A percentile compares a stretch with the other conserved stretches of the same genome.
These are phyloP conservation scores for Corinectria fuckeliana DNA, from an alignment of 2,329 filamentous ascomycete genomes.

Conservation along the genomic window DNA sequence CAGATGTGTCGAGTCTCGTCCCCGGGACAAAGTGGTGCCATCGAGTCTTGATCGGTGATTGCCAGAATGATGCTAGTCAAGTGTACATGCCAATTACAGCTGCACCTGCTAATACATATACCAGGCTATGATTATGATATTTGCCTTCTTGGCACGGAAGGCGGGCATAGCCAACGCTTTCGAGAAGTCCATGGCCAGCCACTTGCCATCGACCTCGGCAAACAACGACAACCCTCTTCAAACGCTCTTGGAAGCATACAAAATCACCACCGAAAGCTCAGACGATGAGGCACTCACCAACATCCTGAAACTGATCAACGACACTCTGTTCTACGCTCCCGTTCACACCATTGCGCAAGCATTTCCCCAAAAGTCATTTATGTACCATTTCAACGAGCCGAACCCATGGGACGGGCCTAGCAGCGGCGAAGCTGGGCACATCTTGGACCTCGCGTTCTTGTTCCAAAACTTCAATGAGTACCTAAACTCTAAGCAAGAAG, in stretches of 20 bases:
- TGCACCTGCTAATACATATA: neutral
- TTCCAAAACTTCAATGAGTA: neutral
- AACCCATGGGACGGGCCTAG: neutral
- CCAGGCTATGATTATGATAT: neutral
- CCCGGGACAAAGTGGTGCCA: neutral
- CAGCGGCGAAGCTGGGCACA: neutral
- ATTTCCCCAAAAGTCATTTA: neutral
- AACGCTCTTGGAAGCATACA: neutral
- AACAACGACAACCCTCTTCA: neutral
- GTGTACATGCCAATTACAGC: neutral
- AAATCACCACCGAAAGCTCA: neutral
- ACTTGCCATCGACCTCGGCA: neutral
- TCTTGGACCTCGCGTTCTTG: neutral
- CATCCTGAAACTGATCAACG: neutral
- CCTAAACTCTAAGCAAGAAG: neutral
- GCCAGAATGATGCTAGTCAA: neutral
- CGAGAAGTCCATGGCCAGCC: neutral
- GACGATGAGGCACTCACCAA: neutral
- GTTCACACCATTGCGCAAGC: neutral
- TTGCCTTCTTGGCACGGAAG: neutral
- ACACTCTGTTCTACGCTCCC: neutral
- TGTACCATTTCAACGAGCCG: neutral
- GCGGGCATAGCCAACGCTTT: neutral
- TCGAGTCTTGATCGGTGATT: neutral
- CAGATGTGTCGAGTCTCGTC: neutral